A percentile compares a stretch with the other conserved stretches of the same genome.
Conservation (phyloP, 2,329 filamentous ascomycete genomes). For the Fusarium torreyae region DNA sequence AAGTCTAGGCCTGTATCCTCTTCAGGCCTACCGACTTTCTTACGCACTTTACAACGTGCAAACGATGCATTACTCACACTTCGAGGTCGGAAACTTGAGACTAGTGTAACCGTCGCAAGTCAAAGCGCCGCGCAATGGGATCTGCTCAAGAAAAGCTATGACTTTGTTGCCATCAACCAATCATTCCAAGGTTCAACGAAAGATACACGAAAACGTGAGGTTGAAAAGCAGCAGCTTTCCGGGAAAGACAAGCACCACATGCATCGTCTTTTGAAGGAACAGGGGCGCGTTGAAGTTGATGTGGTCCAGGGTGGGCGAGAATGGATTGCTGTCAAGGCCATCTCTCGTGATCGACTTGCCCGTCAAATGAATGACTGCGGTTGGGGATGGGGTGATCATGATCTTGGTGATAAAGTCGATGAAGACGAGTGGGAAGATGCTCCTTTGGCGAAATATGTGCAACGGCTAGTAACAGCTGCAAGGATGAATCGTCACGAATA, state of each 20-base stretch:
- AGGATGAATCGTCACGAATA: conserved; percentile 57
- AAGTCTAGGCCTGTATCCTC: conserved; percentile 34
- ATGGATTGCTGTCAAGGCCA: conserved; percentile 54
- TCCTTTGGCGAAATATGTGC: conserved; percentile 53
- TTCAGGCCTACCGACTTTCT: conserved; percentile 33
- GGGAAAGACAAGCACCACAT: conserved; percentile 50
- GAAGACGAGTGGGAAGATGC: conserved; percentile 55
- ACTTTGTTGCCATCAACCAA: conserved; percentile 53
- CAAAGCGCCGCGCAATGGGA: conserved; percentile 52
- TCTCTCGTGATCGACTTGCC: conserved; percentile 54
- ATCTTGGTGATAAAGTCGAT: conserved; percentile 51
- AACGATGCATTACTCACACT: conserved; percentile 22
- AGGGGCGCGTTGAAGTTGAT: conserved; percentile 54
- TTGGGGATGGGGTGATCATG: conserved; percentile 59
- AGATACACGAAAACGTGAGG: conserved; percentile 45
- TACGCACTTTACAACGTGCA: conserved; percentile 32
- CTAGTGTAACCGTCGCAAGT: conserved; percentile 41
- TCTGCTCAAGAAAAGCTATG: conserved; percentile 52
- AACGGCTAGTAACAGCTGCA: conserved; percentile 56
- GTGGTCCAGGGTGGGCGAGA: conserved; percentile 55
- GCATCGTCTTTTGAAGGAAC: conserved; percentile 54
- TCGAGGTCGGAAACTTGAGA: conserved; percentile 45
- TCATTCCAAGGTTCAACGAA: conserved; percentile 54
- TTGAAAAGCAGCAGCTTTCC: conserved; percentile 42
- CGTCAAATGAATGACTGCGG: conserved; percentile 60